phyloP scores from a whole-genome alignment of 306 rosid genomes.

The Cajanus cajan region DNA sequence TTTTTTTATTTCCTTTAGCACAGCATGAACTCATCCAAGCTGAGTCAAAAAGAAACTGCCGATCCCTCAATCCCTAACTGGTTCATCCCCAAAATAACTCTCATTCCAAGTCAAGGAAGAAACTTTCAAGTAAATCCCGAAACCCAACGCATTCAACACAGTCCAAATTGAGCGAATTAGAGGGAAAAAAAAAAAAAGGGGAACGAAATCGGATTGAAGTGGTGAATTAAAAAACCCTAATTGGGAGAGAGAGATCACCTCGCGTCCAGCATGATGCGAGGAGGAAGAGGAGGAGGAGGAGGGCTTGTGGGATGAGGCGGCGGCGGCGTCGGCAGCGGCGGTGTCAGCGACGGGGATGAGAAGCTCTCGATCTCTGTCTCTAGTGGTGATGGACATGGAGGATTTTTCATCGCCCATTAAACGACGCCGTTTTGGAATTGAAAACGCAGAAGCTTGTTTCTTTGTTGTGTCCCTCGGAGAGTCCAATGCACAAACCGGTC shows the following conservation, averaged over 20 bases:
- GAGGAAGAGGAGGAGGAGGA: constrained; percentile 55
- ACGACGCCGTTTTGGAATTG: constrained; percentile 39
- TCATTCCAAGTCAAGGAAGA: constrained; percentile 23
- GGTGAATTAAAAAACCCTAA: constrained; percentile 27
- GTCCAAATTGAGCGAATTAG: not conserved
- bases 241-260: constrained; percentile 40
- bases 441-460: not conserved
- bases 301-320: constrained; percentile 42
- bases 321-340: not conserved
- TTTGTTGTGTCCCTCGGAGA: not conserved
- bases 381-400: constrained; percentile 48
- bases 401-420: constrained; percentile 73
- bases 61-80: not conserved
- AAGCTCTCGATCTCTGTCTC: constrained; percentile 89
- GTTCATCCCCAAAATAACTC: not conserved
- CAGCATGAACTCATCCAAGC: no score
- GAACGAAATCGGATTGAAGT: not conserved
- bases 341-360: constrained; percentile 68
- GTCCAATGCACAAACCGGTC: not conserved
- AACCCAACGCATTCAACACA: constrained; percentile 22
- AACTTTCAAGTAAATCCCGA: not conserved
- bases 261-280: constrained; percentile 59
- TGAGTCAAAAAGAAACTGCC: not conserved
- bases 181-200: not conserved
- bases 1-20: no score